These are phyloP conservation scores for Xylaria sp. DNA, from an alignment of 2,329 filamentous ascomycete genomes.

Conservation along the genomic window DNA sequence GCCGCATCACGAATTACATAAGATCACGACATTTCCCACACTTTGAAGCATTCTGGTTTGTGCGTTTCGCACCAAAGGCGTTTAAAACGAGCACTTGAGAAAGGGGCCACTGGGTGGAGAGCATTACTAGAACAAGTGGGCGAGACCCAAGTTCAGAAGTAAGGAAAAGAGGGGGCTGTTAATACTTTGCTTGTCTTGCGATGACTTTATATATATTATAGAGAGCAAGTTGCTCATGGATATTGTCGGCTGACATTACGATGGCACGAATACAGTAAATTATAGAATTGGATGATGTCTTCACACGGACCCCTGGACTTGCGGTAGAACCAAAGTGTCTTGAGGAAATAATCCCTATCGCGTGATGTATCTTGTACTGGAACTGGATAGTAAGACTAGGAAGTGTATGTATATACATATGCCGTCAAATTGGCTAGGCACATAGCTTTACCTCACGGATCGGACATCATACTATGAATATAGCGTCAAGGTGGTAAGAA, in stretches of 20 bases:
- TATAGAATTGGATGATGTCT: background rate
- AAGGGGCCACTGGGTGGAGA: slow-evolving; percentile 2
- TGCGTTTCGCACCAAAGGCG: slow-evolving; percentile 31
- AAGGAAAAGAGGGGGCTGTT: background rate
- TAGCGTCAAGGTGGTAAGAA: background rate
- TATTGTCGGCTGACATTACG: slow-evolving; percentile 18
- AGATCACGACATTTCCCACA: slow-evolving; percentile 13
- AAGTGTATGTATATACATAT: background rate
- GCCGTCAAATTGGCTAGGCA: background rate
- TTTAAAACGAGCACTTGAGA: slow-evolving; percentile 15
- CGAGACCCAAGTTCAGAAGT: background rate
- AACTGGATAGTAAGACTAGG: background rate
- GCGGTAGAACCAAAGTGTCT: background rate
- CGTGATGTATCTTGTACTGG: background rate
- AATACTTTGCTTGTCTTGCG: slow-evolving; percentile 14
- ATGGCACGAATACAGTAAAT: slow-evolving; percentile 9
- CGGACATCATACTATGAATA: background rate
- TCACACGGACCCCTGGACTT: background rate
- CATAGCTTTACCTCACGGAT: background rate
- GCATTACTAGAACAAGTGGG: background rate
- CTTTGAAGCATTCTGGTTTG: slow-evolving; percentile 22
- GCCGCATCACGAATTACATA: slow-evolving; percentile 9
- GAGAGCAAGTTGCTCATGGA: slow-evolving; percentile 2
- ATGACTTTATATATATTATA: slow-evolving; percentile 19
- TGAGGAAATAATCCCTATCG: background rate